These are phyloP conservation scores for Reticulascus tulasneorum DNA, from an alignment of 2,329 filamentous ascomycete genomes.

Conservation along the genomic window DNA sequence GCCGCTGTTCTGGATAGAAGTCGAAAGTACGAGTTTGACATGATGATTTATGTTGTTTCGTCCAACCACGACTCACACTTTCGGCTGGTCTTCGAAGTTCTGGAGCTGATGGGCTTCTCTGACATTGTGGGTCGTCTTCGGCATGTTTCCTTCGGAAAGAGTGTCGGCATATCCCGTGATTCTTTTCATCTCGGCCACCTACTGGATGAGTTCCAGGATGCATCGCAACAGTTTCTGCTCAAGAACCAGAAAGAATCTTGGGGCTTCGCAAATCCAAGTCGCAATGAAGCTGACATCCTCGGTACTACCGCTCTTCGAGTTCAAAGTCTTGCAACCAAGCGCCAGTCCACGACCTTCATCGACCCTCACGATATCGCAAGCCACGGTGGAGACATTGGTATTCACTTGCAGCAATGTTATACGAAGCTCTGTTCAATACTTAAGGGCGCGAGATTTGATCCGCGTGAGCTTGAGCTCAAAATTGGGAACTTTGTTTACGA, in stretches of 20 bases:
- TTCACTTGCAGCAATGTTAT: slow-evolving; percentile 69
- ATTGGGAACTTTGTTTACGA: slow-evolving; percentile 10
- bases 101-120: slow-evolving; percentile 30
- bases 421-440: slow-evolving; percentile 52
- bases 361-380: slow-evolving; percentile 57
- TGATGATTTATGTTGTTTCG: slow-evolving; percentile 37
- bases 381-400: slow-evolving; percentile 70
- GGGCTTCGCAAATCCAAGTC: slow-evolving; percentile 55
- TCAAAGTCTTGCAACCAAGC: slow-evolving; percentile 23
- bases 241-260: slow-evolving; percentile 61
- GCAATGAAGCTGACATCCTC: slow-evolving; percentile 59
- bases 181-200: slow-evolving; percentile 44
- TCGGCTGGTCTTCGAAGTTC: slow-evolving; percentile 24
- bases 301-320: slow-evolving; percentile 70
- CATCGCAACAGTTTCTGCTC: too few relatives aligned
- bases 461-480: too few relatives aligned
- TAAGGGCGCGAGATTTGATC: slow-evolving; percentile 14
- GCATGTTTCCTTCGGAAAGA: slow-evolving; percentile 44
- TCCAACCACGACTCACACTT: slow-evolving; percentile 31
- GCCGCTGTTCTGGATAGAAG: slow-evolving; percentile 61
- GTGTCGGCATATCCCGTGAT: slow-evolving; percentile 38
- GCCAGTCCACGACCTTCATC: slow-evolving; percentile 16
- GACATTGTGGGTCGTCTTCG: slow-evolving; percentile 29
- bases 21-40: slow-evolving; percentile 39
- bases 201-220: slow-evolving; percentile 50